Evolutionary conservation across 2,329 filamentous ascomycete genomes (phyloP).

Genomic region (Sphaerostilbella broomeana): DNA sequence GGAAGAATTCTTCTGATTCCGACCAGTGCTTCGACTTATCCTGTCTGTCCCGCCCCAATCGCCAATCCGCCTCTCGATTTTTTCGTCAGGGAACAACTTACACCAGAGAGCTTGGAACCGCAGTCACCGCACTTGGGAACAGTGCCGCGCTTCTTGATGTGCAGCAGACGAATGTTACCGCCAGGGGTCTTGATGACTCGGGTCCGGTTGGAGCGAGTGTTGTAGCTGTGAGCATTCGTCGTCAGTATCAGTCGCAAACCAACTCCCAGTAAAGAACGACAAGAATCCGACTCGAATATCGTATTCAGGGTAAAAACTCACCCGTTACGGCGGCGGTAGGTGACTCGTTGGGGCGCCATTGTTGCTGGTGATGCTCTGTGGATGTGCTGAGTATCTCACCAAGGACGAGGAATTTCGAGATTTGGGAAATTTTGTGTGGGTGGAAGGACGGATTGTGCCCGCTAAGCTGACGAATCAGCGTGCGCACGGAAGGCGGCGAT

Average conservation of each 20-base stretch:
- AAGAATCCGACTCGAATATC: conserved; percentile 4
- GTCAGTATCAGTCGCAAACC: conserved; percentile 20
- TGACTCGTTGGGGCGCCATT: conserved; percentile 55
- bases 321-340: conserved; percentile 74
- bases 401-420: conserved; percentile 35
- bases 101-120: conserved; percentile 92
- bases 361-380: conserved; percentile 40
- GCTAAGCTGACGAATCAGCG: conserved; percentile 33
- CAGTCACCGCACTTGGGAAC: conserved; percentile 99
- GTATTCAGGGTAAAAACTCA: conserved; percentile 42
- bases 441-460: conserved; percentile 30
- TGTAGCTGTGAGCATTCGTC: conserved; percentile 61
- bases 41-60: neutral
- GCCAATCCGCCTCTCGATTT: conserved; percentile 1
- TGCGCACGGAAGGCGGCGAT: neutral
- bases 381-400: conserved; percentile 32
- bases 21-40: neutral
- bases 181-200: conserved; percentile 94
- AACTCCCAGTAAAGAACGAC: conserved; percentile 1
- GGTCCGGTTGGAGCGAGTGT: conserved; percentile 96
- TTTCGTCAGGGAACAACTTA: conserved; percentile 54
- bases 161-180: conserved; percentile 89
- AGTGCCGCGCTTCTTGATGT: conserved; percentile 99
- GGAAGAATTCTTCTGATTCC: neutral
- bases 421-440: conserved; percentile 40